Evolutionary conservation across 257 asterid genomes (phyloP), one percentile per base, ranked within the genome.

Genomic region (Lithospermum erythrorhizon): DNA sequence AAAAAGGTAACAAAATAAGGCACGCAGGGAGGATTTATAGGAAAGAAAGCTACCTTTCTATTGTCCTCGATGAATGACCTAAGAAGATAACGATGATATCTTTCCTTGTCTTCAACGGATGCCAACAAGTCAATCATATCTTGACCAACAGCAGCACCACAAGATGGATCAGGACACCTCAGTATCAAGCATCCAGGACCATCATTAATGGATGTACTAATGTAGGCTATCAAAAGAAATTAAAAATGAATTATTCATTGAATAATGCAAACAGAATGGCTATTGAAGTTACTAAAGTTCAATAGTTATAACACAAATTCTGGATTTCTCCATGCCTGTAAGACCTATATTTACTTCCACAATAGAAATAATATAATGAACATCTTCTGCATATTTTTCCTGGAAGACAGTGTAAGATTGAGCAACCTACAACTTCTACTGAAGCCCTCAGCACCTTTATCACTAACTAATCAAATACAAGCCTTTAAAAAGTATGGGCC

Each of bases 181-280:
- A 88, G 76, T 67, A 66, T 76, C 85, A 91, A 82, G 83, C 96
- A 83, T 56, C 95, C 98, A 58, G 98, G 83, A 27, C 98, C 98
- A 51, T 84, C 96, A 51, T 78, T 81, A 75, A 91, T 86, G 72
- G 98, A 77, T 61, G 95, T 78, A 76, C 78, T 79, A 30, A 91
- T 71, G 72, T 91, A 91, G 73, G 87, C 95, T 87, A 75, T 60
- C 67, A 75, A 21, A 69, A 67, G 49, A 41, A 1, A 41, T 41
- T 11, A 41, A 41, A 13, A 41, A 27, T 27, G 4, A 41, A 41
- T 41, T 13, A 41, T 41, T 41, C 49, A 41, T 11, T 41, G 49
- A 41, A 41, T 11, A 41, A 41, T 41, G 49, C 14, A 41, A 13
- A 41, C 49, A 41, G 18, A 41, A 41, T 41, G 18, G 49, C 49